Evolutionary conservation across 495 filamentous ascomycete genomes (phyloP).

Genomic region (Aspergillus ostianus): DNA sequence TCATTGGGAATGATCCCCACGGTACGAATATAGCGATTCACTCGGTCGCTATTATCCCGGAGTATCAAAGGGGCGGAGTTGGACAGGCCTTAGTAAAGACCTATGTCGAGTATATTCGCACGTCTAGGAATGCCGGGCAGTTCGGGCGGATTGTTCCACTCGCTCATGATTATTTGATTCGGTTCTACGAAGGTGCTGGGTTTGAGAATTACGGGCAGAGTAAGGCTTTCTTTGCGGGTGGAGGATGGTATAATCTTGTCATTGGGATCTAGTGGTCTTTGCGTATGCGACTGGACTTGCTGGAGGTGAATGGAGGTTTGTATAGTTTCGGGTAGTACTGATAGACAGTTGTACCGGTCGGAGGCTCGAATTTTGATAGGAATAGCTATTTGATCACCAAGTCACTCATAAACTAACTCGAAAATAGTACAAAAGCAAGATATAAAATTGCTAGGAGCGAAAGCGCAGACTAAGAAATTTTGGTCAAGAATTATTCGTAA

Average conservation of each 20-base stretch:
- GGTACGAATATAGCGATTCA: conserved; percentile 24
- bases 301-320: too few relatives aligned
- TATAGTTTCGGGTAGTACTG: too few relatives aligned
- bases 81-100: conserved; percentile 21
- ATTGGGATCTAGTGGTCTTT: not conserved
- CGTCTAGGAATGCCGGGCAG: not conserved
- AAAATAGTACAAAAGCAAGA: too few relatives aligned
- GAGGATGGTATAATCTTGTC: conserved; percentile 26
- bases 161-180: conserved; percentile 25
- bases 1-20: conserved; percentile 23
- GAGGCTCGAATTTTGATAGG: too few relatives aligned
- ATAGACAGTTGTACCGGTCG: too few relatives aligned
- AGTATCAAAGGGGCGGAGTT: conserved; percentile 25
- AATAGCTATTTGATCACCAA: too few relatives aligned
- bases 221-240: conserved; percentile 18
- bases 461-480: too few relatives aligned
- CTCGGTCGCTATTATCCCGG: conserved; percentile 23
- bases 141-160: conserved; percentile 17
- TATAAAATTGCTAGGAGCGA: too few relatives aligned
- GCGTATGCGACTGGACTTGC: not conserved
- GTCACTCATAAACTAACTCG: too few relatives aligned
- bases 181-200: conserved; percentile 25
- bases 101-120: conserved; percentile 20
- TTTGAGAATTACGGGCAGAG: conserved; percentile 21
- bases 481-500: too few relatives aligned